A percentile compares a stretch with the other conserved stretches of the same genome.
These are phyloP conservation scores for Cutaneotrichosporon sp. DNA, from an alignment of 1,284 basidiomycete genomes.

Conservation along the genomic window DNA sequence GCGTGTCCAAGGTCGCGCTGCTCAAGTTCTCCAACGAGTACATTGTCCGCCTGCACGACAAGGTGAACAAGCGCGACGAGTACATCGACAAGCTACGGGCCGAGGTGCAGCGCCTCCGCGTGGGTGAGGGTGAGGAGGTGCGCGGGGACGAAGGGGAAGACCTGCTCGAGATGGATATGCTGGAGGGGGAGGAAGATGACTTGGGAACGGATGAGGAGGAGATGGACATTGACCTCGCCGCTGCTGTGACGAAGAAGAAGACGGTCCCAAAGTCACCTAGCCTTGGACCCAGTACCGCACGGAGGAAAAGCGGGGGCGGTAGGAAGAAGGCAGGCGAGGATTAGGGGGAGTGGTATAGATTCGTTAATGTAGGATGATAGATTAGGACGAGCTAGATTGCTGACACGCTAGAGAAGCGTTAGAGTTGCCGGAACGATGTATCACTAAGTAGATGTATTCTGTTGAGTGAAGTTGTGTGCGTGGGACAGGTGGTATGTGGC, in stretches of 20 bases:
- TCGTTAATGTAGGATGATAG: no score
- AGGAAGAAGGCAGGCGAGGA: not conserved
- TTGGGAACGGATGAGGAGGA: conserved; percentile 30
- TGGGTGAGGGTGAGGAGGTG: conserved; percentile 25
- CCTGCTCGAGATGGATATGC: conserved; percentile 38
- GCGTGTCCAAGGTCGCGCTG: conserved; percentile 91
- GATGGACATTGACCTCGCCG: conserved; percentile 20
- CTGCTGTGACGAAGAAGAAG: not conserved
- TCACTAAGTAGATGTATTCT: no score
- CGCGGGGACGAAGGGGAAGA: conserved; percentile 37
- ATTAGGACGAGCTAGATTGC: no score
- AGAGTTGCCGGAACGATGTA: no score
- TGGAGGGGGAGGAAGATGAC: conserved; percentile 34
- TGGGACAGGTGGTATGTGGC: no score
- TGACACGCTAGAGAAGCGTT: no score
- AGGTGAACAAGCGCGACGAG: conserved; percentile 74
- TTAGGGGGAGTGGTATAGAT: no score
- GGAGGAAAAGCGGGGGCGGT: not conserved
- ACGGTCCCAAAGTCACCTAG: not conserved
- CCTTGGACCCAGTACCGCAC: conserved; percentile 1
- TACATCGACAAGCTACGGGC: conserved; percentile 67
- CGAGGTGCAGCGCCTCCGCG: conserved; percentile 64
- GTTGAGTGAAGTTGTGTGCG: no score
- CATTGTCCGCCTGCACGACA: conserved; percentile 67
- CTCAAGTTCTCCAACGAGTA: conserved; percentile 85